Conservation (phyloP, 2,329 filamentous ascomycete genomes). For the Zalaria obscura region DNA sequence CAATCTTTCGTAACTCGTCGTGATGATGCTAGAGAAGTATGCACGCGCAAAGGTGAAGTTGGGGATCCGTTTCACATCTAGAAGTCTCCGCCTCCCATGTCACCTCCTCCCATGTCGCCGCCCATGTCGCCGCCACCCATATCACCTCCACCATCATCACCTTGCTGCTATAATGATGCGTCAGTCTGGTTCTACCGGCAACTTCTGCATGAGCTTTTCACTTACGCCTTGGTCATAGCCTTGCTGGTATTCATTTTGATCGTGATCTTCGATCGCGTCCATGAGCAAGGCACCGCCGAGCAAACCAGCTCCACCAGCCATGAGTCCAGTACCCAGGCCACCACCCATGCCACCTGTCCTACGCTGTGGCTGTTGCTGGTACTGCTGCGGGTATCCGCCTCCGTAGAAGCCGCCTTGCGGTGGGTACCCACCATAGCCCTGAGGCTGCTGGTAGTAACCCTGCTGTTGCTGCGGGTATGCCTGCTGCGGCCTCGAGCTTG, state of each 20-base stretch:
- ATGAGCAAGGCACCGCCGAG: slow-evolving; percentile 66
- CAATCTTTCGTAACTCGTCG: no score
- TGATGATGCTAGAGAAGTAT: no score
- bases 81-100: slow-evolving; percentile 8
- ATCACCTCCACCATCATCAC: slow-evolving; percentile 17
- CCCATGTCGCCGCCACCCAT: slow-evolving; percentile 19
- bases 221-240: slow-evolving; percentile 24
- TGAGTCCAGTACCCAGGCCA: slow-evolving; percentile 60
- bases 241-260: slow-evolving; percentile 36
- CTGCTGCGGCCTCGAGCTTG: slow-evolving; percentile 9
- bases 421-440: slow-evolving; percentile 15
- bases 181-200: slow-evolving; percentile 3
- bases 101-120: slow-evolving; percentile 10
- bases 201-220: slow-evolving; percentile 9
- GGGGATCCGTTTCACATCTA: background rate
- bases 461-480: slow-evolving; percentile 10
- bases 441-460: slow-evolving; percentile 15
- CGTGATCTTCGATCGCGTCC: slow-evolving; percentile 41
- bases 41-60: no score
- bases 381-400: slow-evolving; percentile 26
- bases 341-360: slow-evolving; percentile 45
- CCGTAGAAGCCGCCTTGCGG: slow-evolving; percentile 10
- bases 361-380: slow-evolving; percentile 28
- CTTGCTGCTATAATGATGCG: slow-evolving; percentile 12
- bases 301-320: slow-evolving; percentile 60